Percentiles rank a stretch among this genome's conserved stretches.
These are phyloP conservation scores for Ustulina deusta DNA, from an alignment of 2,329 filamentous ascomycete genomes.

Conservation along the genomic window DNA sequence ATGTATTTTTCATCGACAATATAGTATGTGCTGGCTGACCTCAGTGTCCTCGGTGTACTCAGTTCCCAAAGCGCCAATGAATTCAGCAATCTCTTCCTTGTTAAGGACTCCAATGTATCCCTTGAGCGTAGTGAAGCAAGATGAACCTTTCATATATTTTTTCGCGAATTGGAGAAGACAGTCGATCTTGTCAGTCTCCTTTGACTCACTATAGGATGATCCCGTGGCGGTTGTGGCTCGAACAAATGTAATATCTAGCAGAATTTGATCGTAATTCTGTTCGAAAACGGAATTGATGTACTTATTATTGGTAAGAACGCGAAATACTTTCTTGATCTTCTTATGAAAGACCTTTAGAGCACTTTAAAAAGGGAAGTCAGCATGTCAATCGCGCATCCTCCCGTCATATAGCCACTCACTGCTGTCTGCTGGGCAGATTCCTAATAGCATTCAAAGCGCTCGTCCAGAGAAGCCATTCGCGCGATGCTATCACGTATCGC, in stretches of 20 bases:
- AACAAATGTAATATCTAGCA: conserved; percentile 19
- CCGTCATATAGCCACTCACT: conserved; percentile 15
- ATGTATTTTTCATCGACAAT: neutral
- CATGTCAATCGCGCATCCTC: neutral
- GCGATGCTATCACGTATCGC: conserved; percentile 15
- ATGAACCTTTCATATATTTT: conserved; percentile 52
- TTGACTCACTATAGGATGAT: neutral
- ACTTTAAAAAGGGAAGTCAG: conserved; percentile 22
- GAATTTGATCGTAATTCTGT: conserved; percentile 25
- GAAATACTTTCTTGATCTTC: conserved; percentile 20
- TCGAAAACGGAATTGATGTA: conserved; percentile 13
- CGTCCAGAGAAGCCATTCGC: conserved; percentile 20
- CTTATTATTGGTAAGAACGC: neutral
- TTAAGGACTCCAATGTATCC: conserved; percentile 58
- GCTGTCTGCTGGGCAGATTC: conserved; percentile 4
- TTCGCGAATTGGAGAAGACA: conserved; percentile 55
- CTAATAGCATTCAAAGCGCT: neutral
- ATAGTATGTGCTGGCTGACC: conserved; percentile 42
- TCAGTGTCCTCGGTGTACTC: conserved; percentile 42
- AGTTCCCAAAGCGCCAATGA: conserved; percentile 50
- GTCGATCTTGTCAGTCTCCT: conserved; percentile 27
- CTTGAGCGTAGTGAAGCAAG: conserved; percentile 63
- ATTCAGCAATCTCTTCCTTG: conserved; percentile 54
- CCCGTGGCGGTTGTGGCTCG: neutral
- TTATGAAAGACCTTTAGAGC: conserved; percentile 5